Base-by-base conservation (phyloP, 805 yeast species). In the Metschnikowia hibisci region DNA sequence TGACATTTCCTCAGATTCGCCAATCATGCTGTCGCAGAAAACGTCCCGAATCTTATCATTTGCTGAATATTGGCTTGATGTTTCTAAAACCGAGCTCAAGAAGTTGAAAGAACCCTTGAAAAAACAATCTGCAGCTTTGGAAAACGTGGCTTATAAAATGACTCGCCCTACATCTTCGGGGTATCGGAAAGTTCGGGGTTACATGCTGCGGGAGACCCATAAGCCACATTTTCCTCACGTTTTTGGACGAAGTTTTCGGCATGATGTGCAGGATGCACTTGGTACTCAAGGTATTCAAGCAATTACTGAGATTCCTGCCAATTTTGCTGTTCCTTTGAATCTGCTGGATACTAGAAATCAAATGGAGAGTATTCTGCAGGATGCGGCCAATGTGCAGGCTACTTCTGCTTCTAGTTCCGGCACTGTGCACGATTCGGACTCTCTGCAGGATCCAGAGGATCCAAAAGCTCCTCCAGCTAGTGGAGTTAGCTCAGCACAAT, bases 41-140 rank as follows among this genome's bases (percentile, higher is more conserved):
- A 13, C 26, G 11, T n/a, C 40, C 9, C 22, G 25, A 13, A 29
- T 37, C 28, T 20, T 18, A 20, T 18, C 40, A 4, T 29, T 20
- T 37, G 33, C 40, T 13, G 40, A 29, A 18, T 28, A 37, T 8
- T 37, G 40, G 40, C 18, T 37, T 14, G 40, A 28, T 11, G 13
- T 13, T 2, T 37, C 40, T 27, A 37, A 18, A 15, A 27, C 28
- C 18, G 40, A 37, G 25, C 28, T 37, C 28, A 37, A 37, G 20
- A 37, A 37, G 33, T 37, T 37, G 40, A 37, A 37, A 29, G 40
- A 37, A 20, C 40, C 40, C 20, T 37, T 37, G 28, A 28, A 29
- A 10, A 29, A 29, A 27, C 40, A 28, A 11, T 29, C 40, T 2
- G 26, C 33, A 3, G 40, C 34, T 2, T 28, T 37, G 20, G 40